phyloP scores from a whole-genome alignment of 805 yeast genomes.

The Tetrapisispora arboricola region DNA sequence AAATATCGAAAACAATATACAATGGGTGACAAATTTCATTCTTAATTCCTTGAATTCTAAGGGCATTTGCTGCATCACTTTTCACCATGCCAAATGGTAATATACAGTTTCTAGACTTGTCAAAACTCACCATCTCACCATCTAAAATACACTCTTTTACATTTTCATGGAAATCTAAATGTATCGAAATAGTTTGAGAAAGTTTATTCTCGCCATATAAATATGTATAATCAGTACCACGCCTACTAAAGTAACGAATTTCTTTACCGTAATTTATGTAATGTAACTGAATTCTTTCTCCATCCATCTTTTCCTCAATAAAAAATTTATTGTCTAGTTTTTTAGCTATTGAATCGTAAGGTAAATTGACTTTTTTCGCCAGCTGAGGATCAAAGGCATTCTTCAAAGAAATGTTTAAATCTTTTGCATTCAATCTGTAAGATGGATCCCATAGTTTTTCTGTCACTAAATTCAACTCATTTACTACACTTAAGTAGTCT shows the following conservation, averaged over 20 bases:
- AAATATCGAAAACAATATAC: slow-evolving; percentile 60
- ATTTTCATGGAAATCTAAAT: slow-evolving; percentile 31
- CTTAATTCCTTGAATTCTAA: slow-evolving; percentile 33
- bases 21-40: slow-evolving; percentile 40
- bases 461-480: slow-evolving; percentile 51
- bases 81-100: slow-evolving; percentile 78
- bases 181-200: slow-evolving; percentile 46
- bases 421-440: slow-evolving; percentile 33
- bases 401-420: slow-evolving; percentile 28
- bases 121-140: slow-evolving; percentile 92
- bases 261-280: slow-evolving; percentile 36
- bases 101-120: slow-evolving; percentile 42
- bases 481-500: slow-evolving; percentile 52
- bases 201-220: slow-evolving; percentile 49
- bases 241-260: slow-evolving; percentile 40
- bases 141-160: slow-evolving; percentile 45
- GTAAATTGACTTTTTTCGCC: slow-evolving; percentile 44
- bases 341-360: slow-evolving; percentile 42
- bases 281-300: slow-evolving; percentile 80
- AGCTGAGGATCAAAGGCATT: slow-evolving; percentile 64
- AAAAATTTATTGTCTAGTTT: slow-evolving; percentile 41
- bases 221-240: slow-evolving; percentile 62
- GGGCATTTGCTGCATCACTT: slow-evolving; percentile 50
- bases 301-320: slow-evolving; percentile 89
- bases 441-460: slow-evolving; percentile 44